Evolutionary conservation across 2,329 filamentous ascomycete genomes (phyloP).

Genomic region (Mariannaea sp.): DNA sequence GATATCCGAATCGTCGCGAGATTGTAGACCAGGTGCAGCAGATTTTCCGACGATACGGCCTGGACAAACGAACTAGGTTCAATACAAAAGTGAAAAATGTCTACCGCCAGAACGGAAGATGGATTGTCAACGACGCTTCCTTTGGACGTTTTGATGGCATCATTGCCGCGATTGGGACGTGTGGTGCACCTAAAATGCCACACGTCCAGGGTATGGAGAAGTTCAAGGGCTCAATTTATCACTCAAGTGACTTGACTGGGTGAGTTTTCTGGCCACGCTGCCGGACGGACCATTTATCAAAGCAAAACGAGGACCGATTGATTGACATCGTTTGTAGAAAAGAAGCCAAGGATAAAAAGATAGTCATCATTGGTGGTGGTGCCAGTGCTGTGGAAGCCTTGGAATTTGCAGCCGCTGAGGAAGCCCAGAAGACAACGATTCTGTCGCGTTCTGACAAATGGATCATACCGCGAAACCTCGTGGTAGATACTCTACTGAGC

Average conservation of each 20-base stretch:
- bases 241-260: slow-evolving; percentile 76
- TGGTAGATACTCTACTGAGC: slow-evolving; percentile 74
- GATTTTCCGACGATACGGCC: slow-evolving; percentile 72
- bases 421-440: slow-evolving; percentile 71
- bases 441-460: slow-evolving; percentile 81
- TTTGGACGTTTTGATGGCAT: slow-evolving; percentile 79
- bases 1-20: slow-evolving; percentile 37
- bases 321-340: slow-evolving; percentile 52
- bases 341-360: slow-evolving; percentile 72
- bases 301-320: rapidly evolving
- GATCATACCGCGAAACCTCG: slow-evolving; percentile 81
- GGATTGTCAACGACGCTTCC: slow-evolving; percentile 75
- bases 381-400: slow-evolving; percentile 82
- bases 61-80: slow-evolving; percentile 74
- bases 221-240: slow-evolving; percentile 74
- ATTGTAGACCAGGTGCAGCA: slow-evolving; percentile 53
- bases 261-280: slow-evolving; percentile 33
- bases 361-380: slow-evolving; percentile 78
- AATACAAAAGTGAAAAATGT: slow-evolving; percentile 70
- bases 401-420: slow-evolving; percentile 72
- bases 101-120: slow-evolving; percentile 71
- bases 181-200: slow-evolving; percentile 77
- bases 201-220: slow-evolving; percentile 70
- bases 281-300: rapidly evolving
- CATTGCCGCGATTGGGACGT: slow-evolving; percentile 79